Evolutionary conservation across 108 stramenopile species (phyloP).

Genomic region (Schizochytrium sp.): DNA sequence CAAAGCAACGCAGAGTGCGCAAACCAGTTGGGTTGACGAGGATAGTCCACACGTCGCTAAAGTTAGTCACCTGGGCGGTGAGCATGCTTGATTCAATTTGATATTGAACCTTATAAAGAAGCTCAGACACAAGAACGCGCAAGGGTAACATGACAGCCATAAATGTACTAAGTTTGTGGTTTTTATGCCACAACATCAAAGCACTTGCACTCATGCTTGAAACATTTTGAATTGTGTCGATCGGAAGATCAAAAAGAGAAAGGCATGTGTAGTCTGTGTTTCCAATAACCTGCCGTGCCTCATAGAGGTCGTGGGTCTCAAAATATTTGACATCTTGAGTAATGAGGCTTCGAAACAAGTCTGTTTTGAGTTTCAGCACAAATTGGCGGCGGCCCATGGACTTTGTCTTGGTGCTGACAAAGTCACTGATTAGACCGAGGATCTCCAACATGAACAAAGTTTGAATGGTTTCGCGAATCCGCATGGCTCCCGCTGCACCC

Average conservation of each 20-base stretch:
- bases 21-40: slow-evolving; percentile 47
- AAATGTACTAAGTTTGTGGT: background rate
- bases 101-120: slow-evolving; percentile 20
- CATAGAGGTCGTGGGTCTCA: slow-evolving; percentile 46
- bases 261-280: background rate
- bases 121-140: background rate
- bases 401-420: slow-evolving; percentile 44
- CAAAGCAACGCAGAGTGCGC: slow-evolving; percentile 39
- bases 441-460: slow-evolving; percentile 46
- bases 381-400: slow-evolving; percentile 49
- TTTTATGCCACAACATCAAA: slow-evolving; percentile 31
- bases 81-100: background rate
- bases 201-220: slow-evolving; percentile 4
- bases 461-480: slow-evolving; percentile 27
- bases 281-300: slow-evolving; percentile 17
- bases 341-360: slow-evolving; percentile 51
- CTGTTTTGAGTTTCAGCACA: slow-evolving; percentile 47
- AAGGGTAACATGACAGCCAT: slow-evolving; percentile 57
- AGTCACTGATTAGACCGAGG: slow-evolving; percentile 17
- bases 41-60: slow-evolving; percentile 30
- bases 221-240: slow-evolving; percentile 46
- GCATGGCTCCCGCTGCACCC: background rate
- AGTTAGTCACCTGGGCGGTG: slow-evolving; percentile 6
- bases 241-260: slow-evolving; percentile 48
- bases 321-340: slow-evolving; percentile 45